Conservation (phyloP, 2,329 filamentous ascomycete genomes). For the Dendrostoma leiphaemia region DNA sequence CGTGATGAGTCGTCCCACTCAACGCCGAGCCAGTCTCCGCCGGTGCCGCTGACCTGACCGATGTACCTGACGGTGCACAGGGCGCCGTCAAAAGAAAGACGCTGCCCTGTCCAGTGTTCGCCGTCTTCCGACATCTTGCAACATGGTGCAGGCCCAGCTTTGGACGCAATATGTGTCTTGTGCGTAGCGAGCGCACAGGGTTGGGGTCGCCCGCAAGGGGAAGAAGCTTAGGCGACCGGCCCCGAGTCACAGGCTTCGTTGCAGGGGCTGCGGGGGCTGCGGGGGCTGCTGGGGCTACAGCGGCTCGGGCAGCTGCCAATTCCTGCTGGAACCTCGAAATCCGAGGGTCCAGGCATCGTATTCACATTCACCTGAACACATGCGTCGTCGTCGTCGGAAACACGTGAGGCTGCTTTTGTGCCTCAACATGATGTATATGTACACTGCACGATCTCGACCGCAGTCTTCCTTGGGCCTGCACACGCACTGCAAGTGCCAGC, state of each 20-base stretch:
- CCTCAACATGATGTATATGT: too few relatives aligned
- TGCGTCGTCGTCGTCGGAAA: too few relatives aligned
- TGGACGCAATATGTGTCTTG: not conserved
- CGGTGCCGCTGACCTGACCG: conserved; percentile 72
- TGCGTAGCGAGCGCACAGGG: not conserved
- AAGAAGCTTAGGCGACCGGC: not conserved
- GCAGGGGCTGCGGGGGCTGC: not conserved
- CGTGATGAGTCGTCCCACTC: conserved; percentile 90
- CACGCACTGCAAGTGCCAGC: not conserved
- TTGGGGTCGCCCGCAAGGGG: not conserved
- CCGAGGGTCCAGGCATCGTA: too few relatives aligned
- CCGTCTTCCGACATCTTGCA: conserved; percentile 35
- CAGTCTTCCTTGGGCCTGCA: not conserved
- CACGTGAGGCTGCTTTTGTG: too few relatives aligned
- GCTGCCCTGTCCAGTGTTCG: conserved; percentile 59
- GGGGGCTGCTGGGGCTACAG: too few relatives aligned
- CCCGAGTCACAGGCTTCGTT: not conserved
- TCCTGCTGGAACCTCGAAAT: too few relatives aligned
- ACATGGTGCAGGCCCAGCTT: not conserved
- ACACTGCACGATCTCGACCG: not conserved
- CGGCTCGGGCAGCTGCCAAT: too few relatives aligned
- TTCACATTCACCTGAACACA: too few relatives aligned
- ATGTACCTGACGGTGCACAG: conserved; percentile 84
- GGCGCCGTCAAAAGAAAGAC: conserved; percentile 74
- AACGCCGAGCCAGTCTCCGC: conserved; percentile 83